Conservation (phyloP, 179 eudicot species). For the Pouteria campechiana region DNA sequence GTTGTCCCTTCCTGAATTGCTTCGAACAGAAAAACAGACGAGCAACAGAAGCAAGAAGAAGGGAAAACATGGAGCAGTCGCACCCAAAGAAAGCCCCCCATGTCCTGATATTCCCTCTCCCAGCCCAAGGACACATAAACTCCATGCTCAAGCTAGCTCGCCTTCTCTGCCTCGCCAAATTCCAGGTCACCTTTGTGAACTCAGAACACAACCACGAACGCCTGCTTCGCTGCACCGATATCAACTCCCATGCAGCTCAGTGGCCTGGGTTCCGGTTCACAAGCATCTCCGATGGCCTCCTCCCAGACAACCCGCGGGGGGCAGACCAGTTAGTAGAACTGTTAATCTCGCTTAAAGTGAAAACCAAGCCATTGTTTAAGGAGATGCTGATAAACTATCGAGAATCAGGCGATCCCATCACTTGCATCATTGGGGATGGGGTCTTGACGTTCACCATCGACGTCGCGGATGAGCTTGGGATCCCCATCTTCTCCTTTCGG, state of each 20-base stretch:
- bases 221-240: slow-evolving; percentile 17
- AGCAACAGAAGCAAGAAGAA: no score
- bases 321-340: slow-evolving; percentile 16
- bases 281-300: slow-evolving; percentile 33
- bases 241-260: slow-evolving; percentile 16
- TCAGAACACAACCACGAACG: slow-evolving; percentile 33
- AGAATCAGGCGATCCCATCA: slow-evolving; percentile 4
- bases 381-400: slow-evolving; percentile 18
- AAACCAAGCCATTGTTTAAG: slow-evolving; percentile 11
- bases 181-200: slow-evolving; percentile 45
- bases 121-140: slow-evolving; percentile 42
- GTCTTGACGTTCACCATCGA: slow-evolving; percentile 17
- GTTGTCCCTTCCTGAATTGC: no score
- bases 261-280: slow-evolving; percentile 29
- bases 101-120: slow-evolving; percentile 46
- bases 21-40: no score
- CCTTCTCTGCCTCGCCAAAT: slow-evolving; percentile 33
- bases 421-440: slow-evolving; percentile 42
- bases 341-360: slow-evolving; percentile 5
- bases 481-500: slow-evolving; percentile 22
- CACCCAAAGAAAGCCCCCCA: no score
- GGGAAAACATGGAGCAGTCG: no score
- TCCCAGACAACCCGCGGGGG: slow-evolving; percentile 18
- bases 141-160: slow-evolving; percentile 54
- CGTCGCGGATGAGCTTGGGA: slow-evolving; percentile 23